A percentile compares a stretch with the other conserved stretches of the same genome.
These are phyloP conservation scores for Mycena amicta DNA, from an alignment of 768 basidiomycete species.

Conservation along the genomic window DNA sequence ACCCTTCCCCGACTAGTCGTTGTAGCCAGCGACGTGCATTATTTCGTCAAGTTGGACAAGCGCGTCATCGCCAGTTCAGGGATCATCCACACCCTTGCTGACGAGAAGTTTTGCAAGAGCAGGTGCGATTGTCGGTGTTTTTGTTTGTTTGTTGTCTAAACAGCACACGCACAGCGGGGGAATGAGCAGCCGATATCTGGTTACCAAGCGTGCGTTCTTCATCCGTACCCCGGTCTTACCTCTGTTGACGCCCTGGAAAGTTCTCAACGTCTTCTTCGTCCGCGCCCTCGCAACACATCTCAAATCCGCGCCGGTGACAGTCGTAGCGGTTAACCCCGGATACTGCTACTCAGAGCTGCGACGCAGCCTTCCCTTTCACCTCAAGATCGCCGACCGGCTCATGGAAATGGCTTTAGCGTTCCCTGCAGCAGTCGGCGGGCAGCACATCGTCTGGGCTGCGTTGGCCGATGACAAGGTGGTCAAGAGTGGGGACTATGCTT, in stretches of 20 bases:
- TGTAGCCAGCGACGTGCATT: constrained; percentile 33
- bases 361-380: constrained; percentile 6
- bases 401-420: constrained; percentile 5
- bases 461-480: neutral
- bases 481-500: neutral
- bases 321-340: constrained; percentile 32
- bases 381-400: neutral
- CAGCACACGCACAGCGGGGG: neutral
- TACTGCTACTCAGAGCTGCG: constrained; percentile 32
- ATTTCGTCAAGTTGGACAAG: constrained; percentile 19
- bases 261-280: constrained; percentile 33
- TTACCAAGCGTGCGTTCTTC: constrained; percentile 30
- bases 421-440: constrained; percentile 5
- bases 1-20: constrained; percentile 29
- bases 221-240: neutral
- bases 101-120: constrained; percentile 22
- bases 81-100: constrained; percentile 29
- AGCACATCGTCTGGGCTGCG: constrained; percentile 4
- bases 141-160: neutral
- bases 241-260: constrained; percentile 15
- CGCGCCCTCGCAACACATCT: constrained; percentile 29
- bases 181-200: constrained; percentile 25
- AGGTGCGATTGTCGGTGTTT: constrained; percentile 9
- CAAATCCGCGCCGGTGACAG: constrained; percentile 26
- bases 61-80: constrained; percentile 23